These are phyloP conservation scores for Ceratonia siliqua DNA, from an alignment of 306 rosid genomes.

Conservation along the genomic window DNA sequence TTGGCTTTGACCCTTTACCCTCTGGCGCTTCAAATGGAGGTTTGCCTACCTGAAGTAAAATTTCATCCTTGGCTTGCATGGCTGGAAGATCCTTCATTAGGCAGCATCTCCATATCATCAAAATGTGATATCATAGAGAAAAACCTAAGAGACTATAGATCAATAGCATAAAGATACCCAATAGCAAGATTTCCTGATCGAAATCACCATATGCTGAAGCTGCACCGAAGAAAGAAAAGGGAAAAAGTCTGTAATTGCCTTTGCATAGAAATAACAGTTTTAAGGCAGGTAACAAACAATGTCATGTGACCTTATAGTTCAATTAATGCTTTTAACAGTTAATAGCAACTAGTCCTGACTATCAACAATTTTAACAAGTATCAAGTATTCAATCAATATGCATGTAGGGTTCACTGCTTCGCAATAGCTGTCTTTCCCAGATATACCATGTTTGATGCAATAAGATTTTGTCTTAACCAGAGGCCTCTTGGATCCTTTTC, in stretches of 20 bases:
- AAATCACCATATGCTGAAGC: constrained; percentile 50
- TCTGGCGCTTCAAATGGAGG: constrained; percentile 39
- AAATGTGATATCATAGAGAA: constrained; percentile 34
- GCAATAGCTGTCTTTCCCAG: constrained; percentile 10
- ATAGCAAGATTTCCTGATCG: constrained; percentile 35
- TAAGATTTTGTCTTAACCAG: not conserved
- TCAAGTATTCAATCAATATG: not conserved
- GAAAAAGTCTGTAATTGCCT: not conserved
- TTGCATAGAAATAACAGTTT: not conserved
- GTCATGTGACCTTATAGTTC: not conserved
- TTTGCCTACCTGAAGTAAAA: constrained; percentile 32
- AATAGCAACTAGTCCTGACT: not conserved
- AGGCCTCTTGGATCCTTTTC: not conserved
- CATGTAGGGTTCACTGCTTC: not conserved
- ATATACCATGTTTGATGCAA: not conserved
- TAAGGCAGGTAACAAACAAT: not conserved
- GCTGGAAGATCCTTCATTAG: constrained; percentile 41
- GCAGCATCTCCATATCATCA: constrained; percentile 36
- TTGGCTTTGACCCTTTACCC: constrained; percentile 67
- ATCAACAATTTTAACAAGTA: not conserved
- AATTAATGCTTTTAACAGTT: not conserved
- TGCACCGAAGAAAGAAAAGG: constrained; percentile 33
- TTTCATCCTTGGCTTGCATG: constrained; percentile 27
- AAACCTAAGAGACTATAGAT: constrained; percentile 18
- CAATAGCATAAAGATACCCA: constrained; percentile 40